These are phyloP conservation scores for Quercus suber DNA, from an alignment of 306 rosid species.

Conservation along the genomic window DNA sequence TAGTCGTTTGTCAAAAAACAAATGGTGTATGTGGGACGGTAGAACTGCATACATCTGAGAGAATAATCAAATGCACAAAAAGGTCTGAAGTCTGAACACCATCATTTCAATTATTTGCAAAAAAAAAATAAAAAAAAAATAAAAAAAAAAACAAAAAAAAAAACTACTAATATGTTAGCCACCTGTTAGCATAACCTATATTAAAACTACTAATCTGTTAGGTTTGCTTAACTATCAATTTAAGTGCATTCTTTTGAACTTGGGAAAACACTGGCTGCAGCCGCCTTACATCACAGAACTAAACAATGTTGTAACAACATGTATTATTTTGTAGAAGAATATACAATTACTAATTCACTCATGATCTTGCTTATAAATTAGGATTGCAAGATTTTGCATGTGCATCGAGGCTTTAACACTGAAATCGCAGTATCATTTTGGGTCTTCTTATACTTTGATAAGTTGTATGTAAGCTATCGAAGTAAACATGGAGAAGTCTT, in stretches of 20 bases:
- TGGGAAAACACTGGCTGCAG: not conserved
- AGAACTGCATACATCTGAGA: too few species aligned
- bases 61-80: too few species aligned
- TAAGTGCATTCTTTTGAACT: too few species aligned
- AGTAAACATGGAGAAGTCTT: slow-evolving; percentile 29
- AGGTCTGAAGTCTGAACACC: too few species aligned
- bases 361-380: not conserved
- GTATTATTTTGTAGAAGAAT: not conserved
- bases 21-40: too few species aligned
- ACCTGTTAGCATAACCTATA: too few species aligned
- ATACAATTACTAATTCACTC: not conserved
- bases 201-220: not conserved
- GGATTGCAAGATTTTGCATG: not conserved
- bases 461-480: not conserved
- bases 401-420: not conserved
- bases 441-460: not conserved
- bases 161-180: too few species aligned
- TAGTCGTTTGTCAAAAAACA: too few species aligned
- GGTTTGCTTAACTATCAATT: too few species aligned
- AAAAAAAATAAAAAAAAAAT: too few species aligned
- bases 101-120: too few species aligned
- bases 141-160: too few species aligned
- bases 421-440: not conserved
- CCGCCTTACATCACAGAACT: not conserved
- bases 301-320: not conserved